Conservation (phyloP, 2,329 filamentous ascomycete species). For the Alternaria triticina region DNA sequence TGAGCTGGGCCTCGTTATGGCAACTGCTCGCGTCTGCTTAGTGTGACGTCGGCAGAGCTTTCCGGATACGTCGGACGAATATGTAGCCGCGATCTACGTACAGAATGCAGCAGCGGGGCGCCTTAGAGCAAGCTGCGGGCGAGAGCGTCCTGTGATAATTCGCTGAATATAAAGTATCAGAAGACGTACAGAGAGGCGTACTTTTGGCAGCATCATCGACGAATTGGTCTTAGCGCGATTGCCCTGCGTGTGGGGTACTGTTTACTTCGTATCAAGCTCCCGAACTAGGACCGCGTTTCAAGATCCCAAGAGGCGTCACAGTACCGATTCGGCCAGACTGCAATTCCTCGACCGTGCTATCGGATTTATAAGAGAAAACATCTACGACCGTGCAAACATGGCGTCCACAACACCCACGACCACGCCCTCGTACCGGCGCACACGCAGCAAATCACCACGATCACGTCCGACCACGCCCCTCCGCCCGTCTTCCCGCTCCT, state of each 20-base stretch:
- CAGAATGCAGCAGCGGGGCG: background rate
- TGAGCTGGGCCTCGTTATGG: slow-evolving; percentile 11
- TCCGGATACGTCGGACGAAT: slow-evolving; percentile 6
- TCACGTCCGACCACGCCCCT: slow-evolving; percentile 91
- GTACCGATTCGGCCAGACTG: background rate
- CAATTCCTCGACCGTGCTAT: background rate
- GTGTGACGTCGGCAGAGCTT: slow-evolving; percentile 11
- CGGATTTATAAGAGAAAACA: background rate
- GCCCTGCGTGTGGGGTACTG: slow-evolving; percentile 12
- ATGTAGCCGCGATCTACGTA: slow-evolving; percentile 4
- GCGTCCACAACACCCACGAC: slow-evolving; percentile 33
- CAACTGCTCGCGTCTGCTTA: slow-evolving; percentile 8
- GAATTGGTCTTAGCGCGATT: slow-evolving; percentile 8
- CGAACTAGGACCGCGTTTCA: background rate
- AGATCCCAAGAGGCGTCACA: background rate
- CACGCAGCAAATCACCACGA: slow-evolving; percentile 62
- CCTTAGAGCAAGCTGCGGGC: background rate
- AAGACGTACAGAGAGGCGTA: background rate
- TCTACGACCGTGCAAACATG: slow-evolving; percentile 12
- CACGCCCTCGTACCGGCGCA: slow-evolving; percentile 48
- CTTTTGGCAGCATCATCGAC: slow-evolving; percentile 10
- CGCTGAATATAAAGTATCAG: background rate
- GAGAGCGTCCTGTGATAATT: background rate
- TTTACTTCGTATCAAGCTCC: background rate
- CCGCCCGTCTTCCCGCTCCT: slow-evolving; percentile 86